Conservation (phyloP, 2,329 filamentous ascomycete genomes). For the Ascochyta viciae-villosae region DNA sequence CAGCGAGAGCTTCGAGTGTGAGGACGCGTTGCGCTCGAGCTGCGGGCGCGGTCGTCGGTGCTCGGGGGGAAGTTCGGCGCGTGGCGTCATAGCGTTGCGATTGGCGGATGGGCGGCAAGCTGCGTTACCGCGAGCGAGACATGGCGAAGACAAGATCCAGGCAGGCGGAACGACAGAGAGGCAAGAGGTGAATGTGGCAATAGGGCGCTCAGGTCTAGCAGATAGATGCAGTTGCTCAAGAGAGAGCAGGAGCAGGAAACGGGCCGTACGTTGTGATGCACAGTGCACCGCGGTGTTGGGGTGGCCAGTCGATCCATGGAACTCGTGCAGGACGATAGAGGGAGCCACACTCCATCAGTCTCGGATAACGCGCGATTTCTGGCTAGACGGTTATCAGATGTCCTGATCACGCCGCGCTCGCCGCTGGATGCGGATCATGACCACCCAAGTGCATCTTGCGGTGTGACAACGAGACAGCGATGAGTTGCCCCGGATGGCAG, state of each 20-base stretch:
- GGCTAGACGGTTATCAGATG: constrained; percentile 14
- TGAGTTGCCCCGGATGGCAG: no score
- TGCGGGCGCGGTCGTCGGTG: constrained; percentile 36
- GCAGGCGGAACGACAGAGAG: not conserved
- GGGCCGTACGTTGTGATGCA: not conserved
- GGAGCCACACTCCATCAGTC: constrained; percentile 20
- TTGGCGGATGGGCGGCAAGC: constrained; percentile 31
- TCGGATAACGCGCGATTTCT: constrained; percentile 14
- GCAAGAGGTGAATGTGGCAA: not conserved
- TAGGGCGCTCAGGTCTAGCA: not conserved
- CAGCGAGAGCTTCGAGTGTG: constrained; percentile 44
- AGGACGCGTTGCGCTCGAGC: constrained; percentile 40
- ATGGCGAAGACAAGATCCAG: constrained; percentile 9
- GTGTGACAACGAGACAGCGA: constrained; percentile 4
- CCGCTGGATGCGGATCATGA: constrained; percentile 14
- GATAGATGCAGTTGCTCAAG: not conserved
- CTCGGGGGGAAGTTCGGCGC: constrained; percentile 20
- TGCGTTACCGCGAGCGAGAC: constrained; percentile 14
- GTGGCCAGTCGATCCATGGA: constrained; percentile 11
- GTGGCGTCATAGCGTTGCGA: constrained; percentile 38
- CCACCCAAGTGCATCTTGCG: constrained; percentile 9
- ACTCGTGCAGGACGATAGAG: constrained; percentile 12
- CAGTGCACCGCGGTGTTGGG: constrained; percentile 4
- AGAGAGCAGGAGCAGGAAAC: not conserved
- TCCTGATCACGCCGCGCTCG: constrained; percentile 16